phyloP scores from a whole-genome alignment of 2,329 filamentous ascomycete species.

The Madurella fahalii region DNA sequence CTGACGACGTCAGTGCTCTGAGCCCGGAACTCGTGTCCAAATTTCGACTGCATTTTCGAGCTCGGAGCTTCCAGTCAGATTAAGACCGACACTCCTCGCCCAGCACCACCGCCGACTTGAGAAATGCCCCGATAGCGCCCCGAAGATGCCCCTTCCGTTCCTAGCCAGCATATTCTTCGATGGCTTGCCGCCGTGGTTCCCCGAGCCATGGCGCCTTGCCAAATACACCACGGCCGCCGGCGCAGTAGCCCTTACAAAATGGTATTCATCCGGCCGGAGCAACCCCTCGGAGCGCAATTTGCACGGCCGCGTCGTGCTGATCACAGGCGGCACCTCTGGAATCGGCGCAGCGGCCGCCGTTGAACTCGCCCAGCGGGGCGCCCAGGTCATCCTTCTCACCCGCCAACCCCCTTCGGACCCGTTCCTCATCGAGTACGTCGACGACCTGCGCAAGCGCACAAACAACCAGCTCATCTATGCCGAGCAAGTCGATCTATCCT shows the following conservation, averaged over 20 bases:
- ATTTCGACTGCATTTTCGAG: background rate
- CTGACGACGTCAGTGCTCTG: conserved; percentile 7
- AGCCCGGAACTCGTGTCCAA: background rate
- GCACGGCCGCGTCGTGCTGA: conserved; percentile 89
- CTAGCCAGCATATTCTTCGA: conserved; percentile 43
- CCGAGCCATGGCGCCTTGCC: conserved; percentile 40
- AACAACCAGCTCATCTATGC: conserved; percentile 88
- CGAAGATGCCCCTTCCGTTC: conserved; percentile 51
- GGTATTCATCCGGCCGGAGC: conserved; percentile 69
- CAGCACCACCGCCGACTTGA: background rate
- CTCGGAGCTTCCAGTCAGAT: background rate
- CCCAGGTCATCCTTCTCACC: conserved; percentile 86
- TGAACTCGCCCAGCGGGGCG: conserved; percentile 74
- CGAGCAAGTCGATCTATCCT: conserved; percentile 86
- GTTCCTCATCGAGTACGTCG: conserved; percentile 88
- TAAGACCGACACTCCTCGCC: background rate
- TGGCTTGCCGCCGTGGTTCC: conserved; percentile 48
- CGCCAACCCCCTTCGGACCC: conserved; percentile 76
- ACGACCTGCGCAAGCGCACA: conserved; percentile 73
- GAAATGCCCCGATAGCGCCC: conserved; percentile 5
- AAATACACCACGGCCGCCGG: conserved; percentile 36
- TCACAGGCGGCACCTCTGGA: conserved; percentile 92
- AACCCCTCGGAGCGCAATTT: conserved; percentile 77
- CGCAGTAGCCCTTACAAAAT: conserved; percentile 54
- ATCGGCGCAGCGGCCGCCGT: conserved; percentile 75